Evolutionary conservation across 106 monocot genomes (phyloP), one percentile per base, ranked within the genome.

Genomic region (Chionographis japonica): DNA sequence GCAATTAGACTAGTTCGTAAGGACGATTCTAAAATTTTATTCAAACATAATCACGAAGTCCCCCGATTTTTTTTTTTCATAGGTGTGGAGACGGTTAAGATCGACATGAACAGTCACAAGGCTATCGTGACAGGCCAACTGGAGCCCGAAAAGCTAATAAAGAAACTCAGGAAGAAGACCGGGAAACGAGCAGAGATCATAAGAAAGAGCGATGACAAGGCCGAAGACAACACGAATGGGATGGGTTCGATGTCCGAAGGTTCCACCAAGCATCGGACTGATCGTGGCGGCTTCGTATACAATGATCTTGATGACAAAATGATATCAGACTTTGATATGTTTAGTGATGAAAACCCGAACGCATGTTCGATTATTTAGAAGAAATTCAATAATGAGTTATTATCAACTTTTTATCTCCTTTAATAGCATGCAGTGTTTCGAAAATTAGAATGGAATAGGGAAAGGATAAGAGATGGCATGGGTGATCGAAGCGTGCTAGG

Each of bases 171-270:
- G 73, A 81, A 84, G 70, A 81, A 78, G 70, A 81, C 88, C 0
- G 88, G 88, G 0, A 88, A 84, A 46, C 78, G 50, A 43, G 88
- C 58, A 20, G 81, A 84, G 40, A 70, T 88, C 15, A 12, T 84
- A 36, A 52, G 15, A 3, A 56, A 65, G 14, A 55, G 37, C 3
- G 67, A 72, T 2, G 50, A 6, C 8, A 35, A 14, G 2, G 17
- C 6, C 18, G 50, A 40, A 2, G 61, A 56, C 3, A 63, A 35
- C 4, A 14, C 62, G 4, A 61, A 51, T 14, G 57, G 65, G 12
- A 42, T 13, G 7, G 16, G 4, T 12, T 27, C 50, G 49, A 12
- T 7, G 12, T 40, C 43, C 3, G 17, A 50, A 42, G 20, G 67
- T 56, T 53, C 4, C 39, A 9, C 38, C 10, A 37, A 38, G 3